Conservation (phyloP, 306 rosid species). For the Gastrolobium bilobum region DNA sequence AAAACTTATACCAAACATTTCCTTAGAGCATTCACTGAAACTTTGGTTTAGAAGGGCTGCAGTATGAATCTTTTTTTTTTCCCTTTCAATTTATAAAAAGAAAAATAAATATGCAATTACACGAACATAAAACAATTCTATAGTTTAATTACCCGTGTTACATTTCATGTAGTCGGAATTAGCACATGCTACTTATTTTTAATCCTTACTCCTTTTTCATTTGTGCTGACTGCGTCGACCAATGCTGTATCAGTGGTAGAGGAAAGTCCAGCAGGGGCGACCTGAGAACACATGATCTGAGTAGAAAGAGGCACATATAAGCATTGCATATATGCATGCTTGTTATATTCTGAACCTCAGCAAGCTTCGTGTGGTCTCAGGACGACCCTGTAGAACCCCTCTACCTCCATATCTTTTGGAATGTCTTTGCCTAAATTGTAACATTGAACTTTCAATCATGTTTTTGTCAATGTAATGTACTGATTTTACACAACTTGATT, state of each 20-base stretch:
- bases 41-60: constrained; percentile 10
- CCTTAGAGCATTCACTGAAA: neutral
- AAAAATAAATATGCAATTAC: neutral
- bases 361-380: constrained; percentile 64
- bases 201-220: neutral
- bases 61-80: neutral
- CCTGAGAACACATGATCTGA: constrained; percentile 79
- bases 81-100: neutral
- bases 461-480: constrained; percentile 31
- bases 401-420: constrained; percentile 48
- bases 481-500: constrained; percentile 9
- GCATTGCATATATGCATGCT: neutral
- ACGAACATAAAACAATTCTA: constrained; percentile 24
- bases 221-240: neutral
- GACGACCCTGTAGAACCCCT: constrained; percentile 63
- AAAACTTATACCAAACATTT: no score
- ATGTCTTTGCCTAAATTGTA: neutral
- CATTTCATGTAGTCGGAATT: constrained; percentile 14
- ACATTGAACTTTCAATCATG: constrained; percentile 4
- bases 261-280: constrained; percentile 79
- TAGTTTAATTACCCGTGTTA: constrained; percentile 32
- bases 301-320: neutral
- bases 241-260: constrained; percentile 38
- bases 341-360: neutral
- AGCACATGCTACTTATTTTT: neutral